Evolutionary conservation across 352 stramenopile species (phyloP), one percentile per base, ranked within the genome.

Genomic region (Globisporangium viniferum): DNA sequence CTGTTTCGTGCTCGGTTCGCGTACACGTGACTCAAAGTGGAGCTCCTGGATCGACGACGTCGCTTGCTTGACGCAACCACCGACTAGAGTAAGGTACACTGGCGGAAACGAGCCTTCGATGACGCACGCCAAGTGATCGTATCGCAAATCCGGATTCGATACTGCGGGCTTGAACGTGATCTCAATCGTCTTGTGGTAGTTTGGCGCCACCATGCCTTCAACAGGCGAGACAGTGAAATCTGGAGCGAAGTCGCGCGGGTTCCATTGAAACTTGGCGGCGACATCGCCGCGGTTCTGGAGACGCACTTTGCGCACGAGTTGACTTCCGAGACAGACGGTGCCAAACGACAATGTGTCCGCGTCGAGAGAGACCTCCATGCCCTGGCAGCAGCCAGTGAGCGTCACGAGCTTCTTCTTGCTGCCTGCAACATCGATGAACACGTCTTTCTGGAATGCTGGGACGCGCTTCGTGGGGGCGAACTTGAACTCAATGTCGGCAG

Each of bases 221-320:
- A 77, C 36, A 0, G 94, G 94, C 0, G 84, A 73, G 3, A 98
- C 86, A 0, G 66, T 62, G 65, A 98, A 98, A 56, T 98, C 82
- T 1, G 82, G 77, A 1, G 77, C 79, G 67, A 98, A 94, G 10
- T 87, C 76, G 3, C 72, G 76, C 8, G 78, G 39, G 31, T 91
- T 87, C 93, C 93, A 98, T 56, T 86, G 81, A 67, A 96, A 98
- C 53, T 92, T 93, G 14, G 92, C 82, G 3, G 88, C 72, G 4
- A 98, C 64, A 68, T 98, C 94, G 15, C 94, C 94, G 14, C 82
- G 77, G 64, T 98, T 98, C 63, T 98, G 89, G 53, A 98, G 73
- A 20, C 82, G 80, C 22, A 98, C 65, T 61, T 93, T 92, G 12
- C 89, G 80, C 46, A 93, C 89, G 5, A 96, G 68, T 41, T 92